Evolutionary conservation across 2,329 filamentous ascomycete genomes (phyloP).

Genomic region (Mycocentrospora acerina): DNA sequence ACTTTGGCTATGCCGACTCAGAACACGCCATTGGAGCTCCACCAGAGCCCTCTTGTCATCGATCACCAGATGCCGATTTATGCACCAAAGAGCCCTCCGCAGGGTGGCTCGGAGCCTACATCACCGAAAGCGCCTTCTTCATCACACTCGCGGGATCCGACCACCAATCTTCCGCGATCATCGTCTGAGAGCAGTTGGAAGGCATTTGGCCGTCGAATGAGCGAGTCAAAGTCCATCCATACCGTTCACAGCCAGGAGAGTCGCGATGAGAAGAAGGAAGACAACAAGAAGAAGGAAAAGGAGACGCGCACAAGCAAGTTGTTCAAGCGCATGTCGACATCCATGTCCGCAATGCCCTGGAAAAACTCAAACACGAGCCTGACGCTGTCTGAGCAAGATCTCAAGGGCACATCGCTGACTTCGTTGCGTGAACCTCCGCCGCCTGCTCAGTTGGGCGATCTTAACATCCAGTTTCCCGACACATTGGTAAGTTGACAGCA

Average conservation of each 20-base stretch:
- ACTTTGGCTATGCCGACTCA: conserved; percentile 47
- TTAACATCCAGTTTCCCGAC: conserved; percentile 97
- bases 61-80: conserved; percentile 55
- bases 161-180: conserved; percentile 33
- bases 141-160: conserved; percentile 34
- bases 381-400: conserved; percentile 43
- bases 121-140: conserved; percentile 35
- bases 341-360: conserved; percentile 55
- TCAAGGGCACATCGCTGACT: conserved; percentile 25
- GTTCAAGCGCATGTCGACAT: conserved; percentile 66
- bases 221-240: conserved; percentile 36
- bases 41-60: conserved; percentile 63
- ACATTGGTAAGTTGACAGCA: conserved; percentile 59
- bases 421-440: conserved; percentile 49
- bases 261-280: conserved; percentile 42
- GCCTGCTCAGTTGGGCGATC: conserved; percentile 75
- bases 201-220: conserved; percentile 39
- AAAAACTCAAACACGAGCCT: conserved; percentile 49
- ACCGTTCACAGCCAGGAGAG: conserved; percentile 35
- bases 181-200: conserved; percentile 45
- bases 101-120: conserved; percentile 31
- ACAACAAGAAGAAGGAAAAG: conserved; percentile 52
- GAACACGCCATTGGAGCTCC: conserved; percentile 54
- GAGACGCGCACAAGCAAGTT: conserved; percentile 59
- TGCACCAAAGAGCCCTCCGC: conserved; percentile 27